Conservation (phyloP, 2,329 filamentous ascomycete genomes). For the Colletotrichum lupini region DNA sequence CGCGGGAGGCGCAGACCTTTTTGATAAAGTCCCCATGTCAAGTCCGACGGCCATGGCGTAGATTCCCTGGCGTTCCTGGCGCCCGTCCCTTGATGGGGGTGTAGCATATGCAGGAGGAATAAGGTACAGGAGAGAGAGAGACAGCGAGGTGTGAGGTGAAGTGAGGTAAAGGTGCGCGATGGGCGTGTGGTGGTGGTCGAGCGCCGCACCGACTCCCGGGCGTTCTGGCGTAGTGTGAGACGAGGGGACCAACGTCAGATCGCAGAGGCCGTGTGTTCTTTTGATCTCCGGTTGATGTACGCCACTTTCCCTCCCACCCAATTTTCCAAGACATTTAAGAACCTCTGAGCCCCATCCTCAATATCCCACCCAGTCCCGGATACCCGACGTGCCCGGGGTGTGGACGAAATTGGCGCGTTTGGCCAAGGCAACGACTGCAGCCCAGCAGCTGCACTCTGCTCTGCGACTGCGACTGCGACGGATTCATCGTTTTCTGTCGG, state of each 20-base stretch:
- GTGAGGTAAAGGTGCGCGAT: background rate
- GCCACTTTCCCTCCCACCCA: background rate
- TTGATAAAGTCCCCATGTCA: conserved; percentile 31
- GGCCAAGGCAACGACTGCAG: background rate
- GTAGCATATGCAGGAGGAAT: conserved; percentile 6
- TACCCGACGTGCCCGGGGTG: conserved; percentile 6
- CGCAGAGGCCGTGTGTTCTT: conserved; percentile 19
- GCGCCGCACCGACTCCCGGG: conserved; percentile 25
- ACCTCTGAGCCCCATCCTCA: background rate
- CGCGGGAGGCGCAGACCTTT: conserved; percentile 31
- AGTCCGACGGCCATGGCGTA: conserved; percentile 33
- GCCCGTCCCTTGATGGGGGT: background rate
- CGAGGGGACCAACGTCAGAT: conserved; percentile 27
- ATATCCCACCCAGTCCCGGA: conserved; percentile 1
- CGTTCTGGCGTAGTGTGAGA: conserved; percentile 20
- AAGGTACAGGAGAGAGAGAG: background rate
- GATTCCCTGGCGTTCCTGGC: background rate
- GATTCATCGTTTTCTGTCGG: background rate
- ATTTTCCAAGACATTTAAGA: conserved; percentile 12
- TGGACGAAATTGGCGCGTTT: background rate
- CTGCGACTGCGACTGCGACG: background rate
- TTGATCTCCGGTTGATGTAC: background rate
- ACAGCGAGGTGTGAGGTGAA: background rate
- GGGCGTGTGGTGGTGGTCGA: conserved; percentile 1
- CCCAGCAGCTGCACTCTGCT: background rate